Evolutionary conservation across 805 yeast genomes (phyloP), one percentile per base, ranked within the genome.

Genomic region (Pichia deserticola): DNA sequence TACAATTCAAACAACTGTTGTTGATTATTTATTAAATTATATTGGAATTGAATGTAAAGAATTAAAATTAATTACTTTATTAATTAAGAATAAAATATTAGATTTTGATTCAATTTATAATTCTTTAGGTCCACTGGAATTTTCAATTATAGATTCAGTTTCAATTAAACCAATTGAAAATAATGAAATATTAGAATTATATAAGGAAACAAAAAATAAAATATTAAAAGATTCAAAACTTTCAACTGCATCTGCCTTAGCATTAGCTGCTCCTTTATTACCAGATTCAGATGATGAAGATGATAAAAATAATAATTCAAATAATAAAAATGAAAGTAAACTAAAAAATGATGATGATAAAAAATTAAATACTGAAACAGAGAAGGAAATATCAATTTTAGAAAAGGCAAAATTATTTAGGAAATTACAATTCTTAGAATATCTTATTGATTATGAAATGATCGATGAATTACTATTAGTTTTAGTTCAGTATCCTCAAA

Each of bases 221-320:
- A 57, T 74, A 50, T 81, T 81, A 13, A 78, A 78, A 11, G 76
- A 79, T 51, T 78, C 86, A 0, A 71, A 74, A 57, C 71, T 72
- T 53, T 84, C 90, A 0, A 75, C 78, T 28, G 84, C 87, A 0
- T 86, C 84, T 53, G 95, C 96, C 0, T 68, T 90, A 44, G 93
- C 97, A 0, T 63, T 89, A 57, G 96, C 97, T 6, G 93, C 93
- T 9, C 95, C 96, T 0, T 70, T 90, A 37, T 72, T 75, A 4
- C 81, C 79, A 37, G 92, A 84, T 36, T 86, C 79, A 20, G 85
- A 78, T 28, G 79, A 73, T 7, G 70, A 67, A n/a, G 66, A 58
- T 34, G 54, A 30, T 9, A 25, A 36, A 11, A 40, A 35, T 11
- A n/a, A 51, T 0, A 28, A 37, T 10, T 42, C 37, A 12, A 42